A percentile compares a stretch with the other conserved stretches of the same genome.
These are phyloP conservation scores for Colletotrichum caudatum DNA, from an alignment of 2,329 filamentous ascomycete species.

Conservation along the genomic window DNA sequence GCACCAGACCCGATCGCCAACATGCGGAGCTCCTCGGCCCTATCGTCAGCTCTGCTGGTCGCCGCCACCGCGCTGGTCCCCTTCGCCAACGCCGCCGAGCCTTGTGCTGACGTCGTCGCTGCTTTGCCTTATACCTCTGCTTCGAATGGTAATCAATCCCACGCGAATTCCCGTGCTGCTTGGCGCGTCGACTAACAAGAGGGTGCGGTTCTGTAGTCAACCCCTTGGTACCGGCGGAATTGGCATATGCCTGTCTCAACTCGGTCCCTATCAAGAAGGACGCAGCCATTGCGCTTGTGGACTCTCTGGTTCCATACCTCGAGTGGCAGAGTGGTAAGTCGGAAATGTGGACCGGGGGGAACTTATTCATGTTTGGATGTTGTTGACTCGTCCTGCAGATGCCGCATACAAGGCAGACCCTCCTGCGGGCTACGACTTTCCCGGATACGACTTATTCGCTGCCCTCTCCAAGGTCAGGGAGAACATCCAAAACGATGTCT, in stretches of 20 bases:
- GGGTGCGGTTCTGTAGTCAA: background rate
- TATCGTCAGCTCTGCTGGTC: conserved; percentile 24
- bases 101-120: conserved; percentile 25
- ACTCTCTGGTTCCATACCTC: conserved; percentile 55
- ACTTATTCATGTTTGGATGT: background rate
- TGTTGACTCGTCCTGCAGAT: conserved; percentile 43
- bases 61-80: background rate
- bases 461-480: conserved; percentile 50
- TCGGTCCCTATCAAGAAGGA: conserved; percentile 56
- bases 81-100: conserved; percentile 26
- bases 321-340: conserved; percentile 55
- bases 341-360: too few relatives aligned
- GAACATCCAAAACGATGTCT: conserved; percentile 50
- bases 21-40: conserved; percentile 26
- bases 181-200: background rate
- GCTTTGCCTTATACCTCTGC: conserved; percentile 22
- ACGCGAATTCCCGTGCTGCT: background rate
- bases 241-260: conserved; percentile 56
- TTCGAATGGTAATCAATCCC: conserved; percentile 6
- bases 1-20: background rate
- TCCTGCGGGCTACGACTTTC: conserved; percentile 62
- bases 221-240: conserved; percentile 49
- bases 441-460: conserved; percentile 54
- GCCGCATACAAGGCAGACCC: conserved; percentile 63
- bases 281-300: conserved; percentile 54